Percentiles rank a stretch among this genome's conserved stretches.
phyloP scores from a whole-genome alignment of 2,329 filamentous ascomycete species.

The Emmonsiellopsis sp. region DNA sequence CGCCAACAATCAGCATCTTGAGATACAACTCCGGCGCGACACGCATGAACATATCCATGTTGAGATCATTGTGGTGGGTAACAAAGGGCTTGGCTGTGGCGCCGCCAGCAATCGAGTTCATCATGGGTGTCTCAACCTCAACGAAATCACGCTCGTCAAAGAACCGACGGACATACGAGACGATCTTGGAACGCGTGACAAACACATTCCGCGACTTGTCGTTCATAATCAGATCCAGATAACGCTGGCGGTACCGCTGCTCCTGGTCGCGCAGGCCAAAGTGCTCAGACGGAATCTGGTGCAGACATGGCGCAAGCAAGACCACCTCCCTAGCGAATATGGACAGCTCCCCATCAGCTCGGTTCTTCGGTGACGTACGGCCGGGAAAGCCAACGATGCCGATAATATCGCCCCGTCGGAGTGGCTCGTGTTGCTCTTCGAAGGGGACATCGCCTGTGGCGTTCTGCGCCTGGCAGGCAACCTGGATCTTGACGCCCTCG shows the following conservation, averaged over 20 bases:
- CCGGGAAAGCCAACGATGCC: slow-evolving; percentile 78
- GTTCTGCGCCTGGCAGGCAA: slow-evolving; percentile 84
- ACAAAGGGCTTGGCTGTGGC: slow-evolving; percentile 92
- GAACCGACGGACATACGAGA: slow-evolving; percentile 79
- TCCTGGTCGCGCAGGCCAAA: slow-evolving; percentile 95
- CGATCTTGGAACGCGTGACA: slow-evolving; percentile 76
- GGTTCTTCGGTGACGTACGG: slow-evolving; percentile 79
- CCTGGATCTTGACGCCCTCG: slow-evolving; percentile 71
- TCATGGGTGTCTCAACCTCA: slow-evolving; percentile 95
- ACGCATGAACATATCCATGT: slow-evolving; percentile 92
- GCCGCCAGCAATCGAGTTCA: slow-evolving; percentile 91
- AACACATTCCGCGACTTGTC: slow-evolving; percentile 75
- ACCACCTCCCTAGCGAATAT: slow-evolving; percentile 84
- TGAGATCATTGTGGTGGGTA: slow-evolving; percentile 91
- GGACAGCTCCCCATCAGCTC: slow-evolving; percentile 81
- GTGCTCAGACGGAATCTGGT: slow-evolving; percentile 74
- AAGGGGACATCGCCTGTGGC: slow-evolving; percentile 62
- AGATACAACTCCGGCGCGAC: slow-evolving; percentile 93
- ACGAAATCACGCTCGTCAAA: slow-evolving; percentile 83
- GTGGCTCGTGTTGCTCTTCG: slow-evolving; percentile 77
- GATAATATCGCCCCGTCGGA: slow-evolving; percentile 87
- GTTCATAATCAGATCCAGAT: slow-evolving; percentile 97
- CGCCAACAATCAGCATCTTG: slow-evolving; percentile 93
- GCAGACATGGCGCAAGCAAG: slow-evolving; percentile 82
- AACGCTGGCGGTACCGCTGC: slow-evolving; percentile 83